Conservation (phyloP, 805 yeast genomes). For the Barnettozyma populi region DNA sequence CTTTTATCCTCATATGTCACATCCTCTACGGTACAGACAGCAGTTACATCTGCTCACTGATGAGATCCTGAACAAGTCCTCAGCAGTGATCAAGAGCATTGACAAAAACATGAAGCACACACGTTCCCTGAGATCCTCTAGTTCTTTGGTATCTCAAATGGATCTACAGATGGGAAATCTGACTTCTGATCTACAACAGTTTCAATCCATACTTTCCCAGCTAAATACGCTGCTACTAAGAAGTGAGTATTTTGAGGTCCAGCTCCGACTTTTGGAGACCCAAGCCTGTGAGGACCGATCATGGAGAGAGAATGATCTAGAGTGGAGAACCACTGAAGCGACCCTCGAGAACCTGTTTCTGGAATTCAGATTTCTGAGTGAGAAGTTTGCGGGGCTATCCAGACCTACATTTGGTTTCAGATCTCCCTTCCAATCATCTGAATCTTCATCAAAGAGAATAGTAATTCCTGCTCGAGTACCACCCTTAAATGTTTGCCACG, state of each 20-base stretch:
- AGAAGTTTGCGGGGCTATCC: conserved; percentile 14
- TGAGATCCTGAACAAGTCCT: conserved; percentile 18
- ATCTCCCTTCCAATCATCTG: conserved; percentile 1
- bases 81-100: conserved; percentile 16
- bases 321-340: conserved; percentile 41
- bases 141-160: conserved; percentile 13
- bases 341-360: conserved; percentile 38
- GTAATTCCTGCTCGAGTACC: not conserved
- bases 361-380: conserved; percentile 33
- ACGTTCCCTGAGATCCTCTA: conserved; percentile 17
- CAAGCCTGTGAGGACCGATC: conserved; percentile 14
- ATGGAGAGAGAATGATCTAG: conserved; percentile 30
- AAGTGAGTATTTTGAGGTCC: conserved; percentile 28
- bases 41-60: conserved; percentile 20
- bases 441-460: not conserved
- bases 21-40: conserved; percentile 6
- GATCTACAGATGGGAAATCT: conserved; percentile 21
- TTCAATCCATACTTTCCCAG: conserved; percentile 24
- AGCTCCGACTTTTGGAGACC: conserved; percentile 23
- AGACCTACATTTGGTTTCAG: conserved; percentile 2
- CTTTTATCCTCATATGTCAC: not conserved
- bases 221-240: conserved; percentile 25
- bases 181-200: conserved; percentile 23
- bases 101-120: conserved; percentile 22
- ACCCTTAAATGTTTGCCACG: no score